Evolutionary conservation across 1,139 yeast species (phyloP), one percentile per base, ranked within the genome.

Genomic region (Torulaspora globosa): DNA sequence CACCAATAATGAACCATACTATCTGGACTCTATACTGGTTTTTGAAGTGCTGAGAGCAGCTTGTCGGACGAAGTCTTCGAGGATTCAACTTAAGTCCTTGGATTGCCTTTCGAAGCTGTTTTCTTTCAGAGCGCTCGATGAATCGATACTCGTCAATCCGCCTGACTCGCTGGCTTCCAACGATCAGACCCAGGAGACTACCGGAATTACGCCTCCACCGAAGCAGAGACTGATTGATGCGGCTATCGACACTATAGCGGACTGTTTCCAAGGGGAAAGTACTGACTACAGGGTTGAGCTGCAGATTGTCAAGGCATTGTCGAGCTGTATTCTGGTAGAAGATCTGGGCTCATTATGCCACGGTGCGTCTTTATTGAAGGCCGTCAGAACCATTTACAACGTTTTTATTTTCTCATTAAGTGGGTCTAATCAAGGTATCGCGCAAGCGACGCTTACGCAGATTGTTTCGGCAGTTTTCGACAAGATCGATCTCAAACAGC

Each of bases 401-500:
- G 87, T 94, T 27, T 94, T 92, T 60, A 84, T 92, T 37, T 76
- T 88, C 51, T 88, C 97, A 0, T 73, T 84, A 53, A 81, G 85
- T 15, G 79, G 92, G 3, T 72, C 87, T 21, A 92, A 89, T 62
- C 98, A 92, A 67, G 86, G 92, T 0, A 83, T 90, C 49, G 98
- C 98, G 0, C 98, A 94, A 69, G 97, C 96, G 2, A 84, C 94
- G 8, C 74, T 94, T 53, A 87, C 95, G 3, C 98, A 94, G 68
- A 86, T 90, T 58, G 88, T 92, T 27, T 82, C 84, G 48, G 82
- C 88, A 3, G 82, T 90, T 12, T 92, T 88, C 67, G 94, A 84
- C 53, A 76, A 95, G 54, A 86, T 89, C 32, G 71, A 60, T 34
- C 39, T 53, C 18, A 50, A 49, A 34, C 49, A 48, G 31, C 30